Conservation (phyloP, 192 early-diverging fungal species). For the Geranomyces michiganensis region DNA sequence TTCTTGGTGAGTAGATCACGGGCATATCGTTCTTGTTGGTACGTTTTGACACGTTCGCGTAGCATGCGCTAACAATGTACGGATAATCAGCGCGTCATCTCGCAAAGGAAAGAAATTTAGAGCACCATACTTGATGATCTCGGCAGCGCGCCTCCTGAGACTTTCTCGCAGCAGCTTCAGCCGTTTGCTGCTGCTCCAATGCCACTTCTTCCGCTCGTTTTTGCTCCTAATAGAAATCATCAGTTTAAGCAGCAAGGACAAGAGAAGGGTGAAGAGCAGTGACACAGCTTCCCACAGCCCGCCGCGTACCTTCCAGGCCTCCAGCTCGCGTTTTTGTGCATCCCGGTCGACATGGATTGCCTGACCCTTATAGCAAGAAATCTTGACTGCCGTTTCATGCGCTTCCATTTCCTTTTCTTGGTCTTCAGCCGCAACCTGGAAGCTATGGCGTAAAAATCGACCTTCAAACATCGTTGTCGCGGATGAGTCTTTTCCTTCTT, state of each 20-base stretch:
- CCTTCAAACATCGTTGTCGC: neutral
- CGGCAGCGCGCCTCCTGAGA: neutral
- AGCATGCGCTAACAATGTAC: neutral
- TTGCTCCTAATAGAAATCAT: neutral
- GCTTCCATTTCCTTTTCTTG: conserved; percentile 3
- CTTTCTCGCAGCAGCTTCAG: neutral
- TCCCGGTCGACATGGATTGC: neutral
- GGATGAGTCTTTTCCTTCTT: neutral
- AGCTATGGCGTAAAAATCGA: too few relatives aligned
- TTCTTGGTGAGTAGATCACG: neutral
- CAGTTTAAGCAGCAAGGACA: neutral
- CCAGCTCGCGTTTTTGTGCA: conserved; percentile 6
- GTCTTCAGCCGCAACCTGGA: neutral
- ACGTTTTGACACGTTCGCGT: neutral
- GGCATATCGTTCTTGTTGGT: neutral
- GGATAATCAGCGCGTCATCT: neutral
- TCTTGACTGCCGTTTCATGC: neutral
- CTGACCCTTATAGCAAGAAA: neutral
- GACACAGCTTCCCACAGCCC: too few relatives aligned
- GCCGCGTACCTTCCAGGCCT: conserved; percentile 23
- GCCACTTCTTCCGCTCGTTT: conserved; percentile 14
- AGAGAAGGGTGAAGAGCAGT: neutral
- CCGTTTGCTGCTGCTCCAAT: neutral
- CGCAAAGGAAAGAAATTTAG: neutral
- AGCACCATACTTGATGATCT: conserved; percentile 1